phyloP scores from a whole-genome alignment of 352 stramenopile species.

The Phytopythium cucurbitacearum region DNA sequence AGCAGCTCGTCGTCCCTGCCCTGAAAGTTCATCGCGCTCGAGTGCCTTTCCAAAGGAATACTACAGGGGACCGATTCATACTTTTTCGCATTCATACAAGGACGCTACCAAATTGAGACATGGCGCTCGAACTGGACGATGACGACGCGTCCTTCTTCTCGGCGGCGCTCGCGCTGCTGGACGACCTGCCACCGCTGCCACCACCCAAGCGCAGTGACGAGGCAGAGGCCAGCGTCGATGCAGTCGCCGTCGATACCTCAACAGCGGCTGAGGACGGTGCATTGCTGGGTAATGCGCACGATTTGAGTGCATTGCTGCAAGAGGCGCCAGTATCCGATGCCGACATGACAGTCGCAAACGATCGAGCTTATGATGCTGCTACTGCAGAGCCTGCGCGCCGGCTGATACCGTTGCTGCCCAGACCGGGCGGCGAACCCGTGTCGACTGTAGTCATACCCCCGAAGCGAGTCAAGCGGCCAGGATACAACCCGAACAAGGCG shows the following conservation, averaged over 20 bases:
- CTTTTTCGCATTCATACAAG: not conserved
- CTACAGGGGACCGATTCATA: not conserved
- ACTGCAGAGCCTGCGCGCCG: no score
- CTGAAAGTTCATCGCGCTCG: no score
- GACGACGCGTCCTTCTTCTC: slow-evolving; percentile 3
- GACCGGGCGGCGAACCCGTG: not conserved
- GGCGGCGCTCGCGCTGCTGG: slow-evolving; percentile 1
- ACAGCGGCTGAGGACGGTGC: no score
- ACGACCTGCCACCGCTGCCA: not conserved
- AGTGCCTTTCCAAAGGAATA: no score
- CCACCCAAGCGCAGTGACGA: not conserved
- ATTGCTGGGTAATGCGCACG: no score
- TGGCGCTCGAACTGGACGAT: not conserved
- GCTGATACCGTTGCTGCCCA: not conserved
- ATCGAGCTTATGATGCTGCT: no score
- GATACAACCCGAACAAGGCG: slow-evolving; percentile 26
- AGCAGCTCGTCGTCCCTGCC: no score
- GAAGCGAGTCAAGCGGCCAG: slow-evolving; percentile 8
- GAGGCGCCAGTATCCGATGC: not conserved
- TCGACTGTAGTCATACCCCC: not conserved
- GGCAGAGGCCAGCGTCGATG: not conserved
- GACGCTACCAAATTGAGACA: not conserved
- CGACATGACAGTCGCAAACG: not conserved
- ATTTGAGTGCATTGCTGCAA: no score
- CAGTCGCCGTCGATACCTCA: no score